Base-by-base conservation (phyloP, 192 early-diverging fungal species). In the Radiomyces spectabilis region DNA sequence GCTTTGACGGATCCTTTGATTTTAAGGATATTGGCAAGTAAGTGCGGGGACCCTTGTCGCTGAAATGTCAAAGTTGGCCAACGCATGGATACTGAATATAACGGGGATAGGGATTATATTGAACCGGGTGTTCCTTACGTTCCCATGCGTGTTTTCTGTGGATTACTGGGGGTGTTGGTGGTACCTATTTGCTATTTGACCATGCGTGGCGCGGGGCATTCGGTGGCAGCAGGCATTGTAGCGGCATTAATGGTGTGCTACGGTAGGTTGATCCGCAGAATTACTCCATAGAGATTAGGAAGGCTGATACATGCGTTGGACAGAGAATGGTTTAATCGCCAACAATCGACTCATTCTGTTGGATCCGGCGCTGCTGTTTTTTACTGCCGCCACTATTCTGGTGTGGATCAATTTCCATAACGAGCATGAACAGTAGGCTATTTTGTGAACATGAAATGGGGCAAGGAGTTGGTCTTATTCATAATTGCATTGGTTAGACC, bases 301-400 rank as follows among this genome's bases (percentile, higher is more conserved):
- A 32, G 15, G 44, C 16, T 32, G 13, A 40, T 39, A 1, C 3
- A 1, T 43, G 9, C 6, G 27, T 18, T 13, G 6, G 6, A 27
- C 43, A 89, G 93, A 98, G 57, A 98, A 91, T 65, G 81, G 90
- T 2, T 72, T 96, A 44, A 76, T 92, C 26, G 82, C 94, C 2
- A 92, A 98, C 70, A 89, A 85, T 44, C 82, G 95, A 21, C 68
- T 95, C 26, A 98, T 97, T 43, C 75, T 97, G 34, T 73, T 97
- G 32, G 94, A 97, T 72, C 80, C 88, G 18, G 90, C 94, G 49
- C 70, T 99, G 45, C 78, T 98, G 53, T 78, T 97, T 24, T 96
- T 94, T 66, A 88, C 84, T 15, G 83, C 87, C 29, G 66, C 78
- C 30, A 81, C 92, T 1, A 66, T 84, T n/a, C 81, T 91, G 22